Evolutionary conservation across 2,329 filamentous ascomycete species (phyloP), one percentile per base, ranked within the genome.

Genomic region (Sarocladium kiliense): DNA sequence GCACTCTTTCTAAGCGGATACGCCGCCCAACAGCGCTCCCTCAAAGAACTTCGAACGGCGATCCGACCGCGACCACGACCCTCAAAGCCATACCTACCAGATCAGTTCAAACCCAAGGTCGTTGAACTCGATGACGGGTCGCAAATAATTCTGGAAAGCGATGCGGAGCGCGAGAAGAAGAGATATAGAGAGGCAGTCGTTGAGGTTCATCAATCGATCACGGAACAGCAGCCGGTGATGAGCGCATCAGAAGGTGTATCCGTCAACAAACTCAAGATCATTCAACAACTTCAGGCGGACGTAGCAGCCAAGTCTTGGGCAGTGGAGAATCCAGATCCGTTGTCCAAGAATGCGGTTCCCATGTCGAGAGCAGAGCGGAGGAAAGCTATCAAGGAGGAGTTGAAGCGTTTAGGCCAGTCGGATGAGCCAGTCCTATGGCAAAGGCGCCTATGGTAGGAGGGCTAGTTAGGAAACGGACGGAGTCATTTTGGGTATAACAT

Each of bases 1-100:
- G 82, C 91, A 3, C 84, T 97, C 25, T 97, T 97, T 69, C 77
- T 96, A 30, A 91, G 89, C 53, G 92, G 92, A 64, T 96, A 95
- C 69, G 81, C 86, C 2, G 80, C 96, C 54, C 92, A 97, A 65
- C 92, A 97, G 70, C 84, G 90, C 63, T 94, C 91, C 0, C 82
- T 96, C 3, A 82, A 81, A 59, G 86, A 87, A 62, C 79, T 97
- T 30, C 88, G 93, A 63, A 76, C 78, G 55, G 88, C 88, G 18
- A 86, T 96, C 63, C 80, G 79, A 61, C 71, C 71, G 4, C 65
- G 66, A 12, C 55, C 58, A 7, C 32, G 50, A 21, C 55, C 79
- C 77, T 53, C 66, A 59, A 72, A 65, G 9, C 73, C 76, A 5
- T 76, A 77, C 63, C 67, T 81, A 1, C 79, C 79, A 0, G 77